Base-by-base conservation (phyloP, 805 yeast species). In the Kuraishia capsulata region DNA sequence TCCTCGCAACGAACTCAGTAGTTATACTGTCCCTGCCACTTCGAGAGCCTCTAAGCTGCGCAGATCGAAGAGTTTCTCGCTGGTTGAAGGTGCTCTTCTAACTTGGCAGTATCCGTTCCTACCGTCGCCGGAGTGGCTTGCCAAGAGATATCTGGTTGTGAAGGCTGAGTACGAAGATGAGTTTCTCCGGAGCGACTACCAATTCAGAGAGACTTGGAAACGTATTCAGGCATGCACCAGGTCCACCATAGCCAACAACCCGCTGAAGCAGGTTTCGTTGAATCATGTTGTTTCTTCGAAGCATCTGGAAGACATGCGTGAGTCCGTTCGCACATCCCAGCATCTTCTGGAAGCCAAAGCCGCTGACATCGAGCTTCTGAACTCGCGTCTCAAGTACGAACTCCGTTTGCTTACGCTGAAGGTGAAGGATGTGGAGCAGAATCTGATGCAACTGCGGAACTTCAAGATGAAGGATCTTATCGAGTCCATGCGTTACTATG, bases 341-440 rank as follows among this genome's bases (percentile, higher is more conserved):
- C 56, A 61, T 18, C 42, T 63, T 18, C 45, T 68, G 11, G 55
- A 61, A 5, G 51, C 58, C 21, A 71, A 69, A 42, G 51, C 69
- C 38, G 53, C 57, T 20, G 81, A 78, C 42, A 59, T 78, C 14
- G 73, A 71, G 37, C 70, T 78, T 6, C 57, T 75, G 37, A 70
- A 74, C 25, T 78, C 84, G 3, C 64, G 79, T 43, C 53, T 83
- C 37, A 73, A 76, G 46, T 83, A 83, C 53, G 90, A 83, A 50
- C 61, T 78, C 33, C 58, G 82, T 17, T 60, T 78, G 31, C 54
- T 83, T 23, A 69, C 69, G 24, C 69, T 72, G 18, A 77, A 81
- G 46, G 69, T 83, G 35, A 68, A 73, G 33, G 92, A 83, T 47
- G 79, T 81, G 5, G 84, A 79, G 47, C 78, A 77, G 20, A 68